These are phyloP conservation scores for Pythium sukuiense DNA, from an alignment of 352 stramenopile species.

Conservation along the genomic window DNA sequence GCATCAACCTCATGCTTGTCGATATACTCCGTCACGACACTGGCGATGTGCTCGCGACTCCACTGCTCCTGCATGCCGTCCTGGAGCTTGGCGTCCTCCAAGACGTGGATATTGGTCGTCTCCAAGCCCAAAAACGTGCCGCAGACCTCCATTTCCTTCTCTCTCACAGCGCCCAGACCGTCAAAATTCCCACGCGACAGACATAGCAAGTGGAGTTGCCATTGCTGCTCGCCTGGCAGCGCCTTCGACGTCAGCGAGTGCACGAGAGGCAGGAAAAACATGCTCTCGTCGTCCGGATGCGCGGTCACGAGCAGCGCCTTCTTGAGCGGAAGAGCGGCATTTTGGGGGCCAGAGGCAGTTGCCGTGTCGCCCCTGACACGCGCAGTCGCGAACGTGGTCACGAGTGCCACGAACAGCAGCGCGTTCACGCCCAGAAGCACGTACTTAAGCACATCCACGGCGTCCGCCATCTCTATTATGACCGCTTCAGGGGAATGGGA, in stretches of 20 bases:
- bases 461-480: conserved; percentile 28
- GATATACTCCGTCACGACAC: conserved; percentile 54
- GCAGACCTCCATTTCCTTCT: conserved; percentile 77
- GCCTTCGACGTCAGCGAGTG: conserved; percentile 45
- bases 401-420: conserved; percentile 53
- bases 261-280: conserved; percentile 96
- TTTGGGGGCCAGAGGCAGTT: too few relatives aligned
- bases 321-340: conserved; percentile 25
- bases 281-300: conserved; percentile 97
- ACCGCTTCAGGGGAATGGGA: too few relatives aligned
- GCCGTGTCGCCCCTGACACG: background rate
- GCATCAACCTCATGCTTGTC: conserved; percentile 59
- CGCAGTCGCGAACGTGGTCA: conserved; percentile 34
- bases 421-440: conserved; percentile 57
- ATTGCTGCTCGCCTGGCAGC: conserved; percentile 24
- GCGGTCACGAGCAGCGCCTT: conserved; percentile 87
- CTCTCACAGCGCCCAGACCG: conserved; percentile 79
- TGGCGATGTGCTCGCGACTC: conserved; percentile 62
- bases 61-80: conserved; percentile 86
- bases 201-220: conserved; percentile 87
- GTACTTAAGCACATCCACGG: conserved; percentile 61
- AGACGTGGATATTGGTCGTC: conserved; percentile 46
- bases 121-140: conserved; percentile 56
- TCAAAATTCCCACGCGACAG: conserved; percentile 93
- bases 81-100: conserved; percentile 83